These are phyloP conservation scores for Berberis thunbergii DNA, from an alignment of 164 flowering plant species.

Conservation along the genomic window DNA sequence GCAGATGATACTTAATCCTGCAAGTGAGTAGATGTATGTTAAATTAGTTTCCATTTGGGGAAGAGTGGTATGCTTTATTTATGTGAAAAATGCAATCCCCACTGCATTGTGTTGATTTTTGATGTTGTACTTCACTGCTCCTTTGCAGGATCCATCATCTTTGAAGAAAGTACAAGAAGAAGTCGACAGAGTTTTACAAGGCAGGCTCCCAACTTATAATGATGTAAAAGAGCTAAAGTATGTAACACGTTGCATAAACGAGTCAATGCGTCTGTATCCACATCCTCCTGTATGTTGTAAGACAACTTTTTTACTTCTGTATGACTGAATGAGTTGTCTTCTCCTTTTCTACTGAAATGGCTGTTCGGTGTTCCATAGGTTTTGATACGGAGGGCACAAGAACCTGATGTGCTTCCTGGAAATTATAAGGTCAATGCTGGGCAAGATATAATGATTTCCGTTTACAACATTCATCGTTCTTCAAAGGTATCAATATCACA, in stretches of 20 bases:
- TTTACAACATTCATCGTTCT: conserved; percentile 86
- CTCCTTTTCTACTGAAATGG: not conserved
- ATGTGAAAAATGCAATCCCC: not conserved
- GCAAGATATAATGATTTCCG: conserved; percentile 96
- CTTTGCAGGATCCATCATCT: conserved; percentile 42
- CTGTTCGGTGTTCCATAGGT: conserved; percentile 34
- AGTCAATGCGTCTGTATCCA: conserved; percentile 86
- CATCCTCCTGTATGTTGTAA: conserved; percentile 88
- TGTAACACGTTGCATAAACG: conserved; percentile 72
- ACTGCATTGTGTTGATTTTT: not conserved
- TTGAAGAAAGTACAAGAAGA: conserved; percentile 72
- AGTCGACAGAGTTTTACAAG: conserved; percentile 74
- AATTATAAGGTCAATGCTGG: conserved; percentile 78
- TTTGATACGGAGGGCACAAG: conserved; percentile 76
- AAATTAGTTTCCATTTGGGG: no score
- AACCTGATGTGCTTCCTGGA: conserved; percentile 80
- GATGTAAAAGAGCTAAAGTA: conserved; percentile 76
- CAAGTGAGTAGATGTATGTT: no score
- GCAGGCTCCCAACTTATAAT: conserved; percentile 63
- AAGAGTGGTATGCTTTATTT: no score
- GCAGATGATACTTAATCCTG: no score
- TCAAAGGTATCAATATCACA: conserved; percentile 44
- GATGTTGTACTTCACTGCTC: not conserved
- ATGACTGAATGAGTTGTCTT: not conserved
- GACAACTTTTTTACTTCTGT: conserved; percentile 1